phyloP scores from a whole-genome alignment of 306 rosid species.

The Pyrus pyrifolia region DNA sequence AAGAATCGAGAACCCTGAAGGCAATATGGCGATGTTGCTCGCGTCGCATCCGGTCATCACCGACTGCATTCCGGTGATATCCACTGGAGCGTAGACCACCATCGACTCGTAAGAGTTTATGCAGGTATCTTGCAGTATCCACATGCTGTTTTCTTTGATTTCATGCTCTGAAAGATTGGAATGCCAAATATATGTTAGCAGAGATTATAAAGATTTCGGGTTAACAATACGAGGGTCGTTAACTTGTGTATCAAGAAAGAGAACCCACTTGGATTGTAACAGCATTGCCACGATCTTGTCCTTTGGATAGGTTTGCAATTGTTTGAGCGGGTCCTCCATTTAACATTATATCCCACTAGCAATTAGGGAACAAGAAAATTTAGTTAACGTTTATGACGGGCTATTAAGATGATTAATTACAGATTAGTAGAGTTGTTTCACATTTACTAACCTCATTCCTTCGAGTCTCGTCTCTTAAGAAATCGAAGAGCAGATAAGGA shows the following conservation, averaged over 20 bases:
- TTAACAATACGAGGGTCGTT: not conserved
- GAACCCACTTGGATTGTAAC: constrained; percentile 74
- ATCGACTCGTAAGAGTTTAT: constrained; percentile 74
- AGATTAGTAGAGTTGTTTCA: not conserved
- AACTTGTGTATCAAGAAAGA: not conserved
- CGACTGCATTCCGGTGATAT: constrained; percentile 68
- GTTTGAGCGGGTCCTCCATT: constrained; percentile 65
- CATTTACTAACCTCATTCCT: constrained; percentile 51
- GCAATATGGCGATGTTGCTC: constrained; percentile 72
- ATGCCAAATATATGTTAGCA: constrained; percentile 1
- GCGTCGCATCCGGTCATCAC: constrained; percentile 92
- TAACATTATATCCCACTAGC: constrained; percentile 85
- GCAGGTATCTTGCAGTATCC: constrained; percentile 91
- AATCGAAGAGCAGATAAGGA: constrained; percentile 55
- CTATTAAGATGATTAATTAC: not conserved
- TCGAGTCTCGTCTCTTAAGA: constrained; percentile 71
- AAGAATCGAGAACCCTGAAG: constrained; percentile 87
- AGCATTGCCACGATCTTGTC: constrained; percentile 94
- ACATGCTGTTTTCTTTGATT: constrained; percentile 68
- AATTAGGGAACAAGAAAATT: constrained; percentile 9
- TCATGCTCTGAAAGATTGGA: constrained; percentile 42
- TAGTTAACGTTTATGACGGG: not conserved
- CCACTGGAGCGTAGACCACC: constrained; percentile 86
- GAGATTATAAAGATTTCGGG: constrained; percentile 4
- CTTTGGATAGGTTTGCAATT: constrained; percentile 81